phyloP scores from a whole-genome alignment of 164 flowering plant genomes.

The Malania oleifera region DNA sequence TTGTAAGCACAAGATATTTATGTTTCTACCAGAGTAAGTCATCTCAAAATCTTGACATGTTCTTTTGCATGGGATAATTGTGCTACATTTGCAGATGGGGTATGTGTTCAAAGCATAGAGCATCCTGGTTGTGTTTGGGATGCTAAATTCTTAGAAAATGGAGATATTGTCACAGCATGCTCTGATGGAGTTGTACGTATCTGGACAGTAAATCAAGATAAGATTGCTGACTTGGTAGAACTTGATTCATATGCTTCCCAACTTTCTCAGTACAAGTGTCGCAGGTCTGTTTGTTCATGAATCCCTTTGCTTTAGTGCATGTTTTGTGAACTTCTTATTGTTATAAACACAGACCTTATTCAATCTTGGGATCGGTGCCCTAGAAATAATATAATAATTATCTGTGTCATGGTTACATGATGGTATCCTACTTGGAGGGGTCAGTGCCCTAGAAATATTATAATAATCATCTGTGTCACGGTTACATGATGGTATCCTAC shows the following conservation, averaged over 20 bases:
- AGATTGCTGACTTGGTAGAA: constrained; percentile 49
- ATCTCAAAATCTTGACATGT: background rate
- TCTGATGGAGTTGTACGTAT: constrained; percentile 88
- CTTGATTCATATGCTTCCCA: constrained; percentile 54
- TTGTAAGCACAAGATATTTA: too few relatives aligned
- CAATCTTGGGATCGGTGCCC: too few relatives aligned
- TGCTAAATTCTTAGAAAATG: constrained; percentile 84
- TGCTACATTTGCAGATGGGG: constrained; percentile 62
- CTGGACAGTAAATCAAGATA: constrained; percentile 66
- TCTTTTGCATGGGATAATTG: background rate
- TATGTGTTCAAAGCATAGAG: constrained; percentile 88
- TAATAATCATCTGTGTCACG: too few relatives aligned
- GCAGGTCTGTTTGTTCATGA: constrained; percentile 44
- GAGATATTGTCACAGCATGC: constrained; percentile 96
- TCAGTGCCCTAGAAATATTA: too few relatives aligned
- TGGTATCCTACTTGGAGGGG: too few relatives aligned
- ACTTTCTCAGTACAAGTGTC: constrained; percentile 61
- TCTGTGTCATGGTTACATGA: too few relatives aligned
- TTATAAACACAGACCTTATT: too few relatives aligned
- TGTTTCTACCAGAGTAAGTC: background rate
- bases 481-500: too few relatives aligned
- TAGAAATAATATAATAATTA: too few relatives aligned
- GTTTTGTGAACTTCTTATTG: too few relatives aligned
- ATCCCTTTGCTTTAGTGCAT: background rate
- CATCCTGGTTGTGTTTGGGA: constrained; percentile 99